phyloP scores from a whole-genome alignment of 495 filamentous ascomycete species.

The Parathielavia appendiculata region DNA sequence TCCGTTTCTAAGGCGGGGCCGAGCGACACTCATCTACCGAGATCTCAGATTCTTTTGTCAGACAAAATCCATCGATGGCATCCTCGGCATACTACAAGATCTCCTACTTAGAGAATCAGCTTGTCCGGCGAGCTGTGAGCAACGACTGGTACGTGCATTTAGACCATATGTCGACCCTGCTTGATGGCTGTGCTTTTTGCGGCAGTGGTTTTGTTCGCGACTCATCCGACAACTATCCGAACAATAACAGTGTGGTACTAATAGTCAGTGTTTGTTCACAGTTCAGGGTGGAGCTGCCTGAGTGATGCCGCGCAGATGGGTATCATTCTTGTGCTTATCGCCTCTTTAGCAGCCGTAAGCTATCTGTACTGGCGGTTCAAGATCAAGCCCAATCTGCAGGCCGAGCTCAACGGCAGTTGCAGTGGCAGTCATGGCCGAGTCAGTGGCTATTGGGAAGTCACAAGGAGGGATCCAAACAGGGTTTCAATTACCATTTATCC shows the following conservation, averaged over 20 bases:
- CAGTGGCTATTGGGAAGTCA: conserved; percentile 1
- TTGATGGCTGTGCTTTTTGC: neutral
- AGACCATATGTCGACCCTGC: neutral
- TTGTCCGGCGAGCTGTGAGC: neutral
- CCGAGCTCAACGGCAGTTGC: neutral
- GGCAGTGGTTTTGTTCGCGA: neutral
- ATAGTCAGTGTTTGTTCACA: neutral
- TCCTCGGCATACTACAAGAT: neutral
- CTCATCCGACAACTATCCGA: too few species aligned
- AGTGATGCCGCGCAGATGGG: conserved; percentile 17
- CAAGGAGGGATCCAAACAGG: neutral
- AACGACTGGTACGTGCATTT: neutral
- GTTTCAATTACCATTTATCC: conserved; percentile 15
- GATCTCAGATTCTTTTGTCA: neutral
- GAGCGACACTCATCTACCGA: neutral
- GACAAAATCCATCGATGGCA: neutral
- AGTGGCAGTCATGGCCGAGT: neutral
- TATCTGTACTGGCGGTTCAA: conserved; percentile 12
- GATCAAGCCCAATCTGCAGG: neutral
- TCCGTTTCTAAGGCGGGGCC: neutral
- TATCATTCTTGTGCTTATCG: conserved; percentile 15
- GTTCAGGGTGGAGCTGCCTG: conserved; percentile 25
- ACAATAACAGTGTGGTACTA: too few species aligned
- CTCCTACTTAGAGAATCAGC: neutral
- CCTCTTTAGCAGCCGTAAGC: neutral